Conservation (phyloP, 2,329 filamentous ascomycete species). For the Hypoxylon sp. region DNA sequence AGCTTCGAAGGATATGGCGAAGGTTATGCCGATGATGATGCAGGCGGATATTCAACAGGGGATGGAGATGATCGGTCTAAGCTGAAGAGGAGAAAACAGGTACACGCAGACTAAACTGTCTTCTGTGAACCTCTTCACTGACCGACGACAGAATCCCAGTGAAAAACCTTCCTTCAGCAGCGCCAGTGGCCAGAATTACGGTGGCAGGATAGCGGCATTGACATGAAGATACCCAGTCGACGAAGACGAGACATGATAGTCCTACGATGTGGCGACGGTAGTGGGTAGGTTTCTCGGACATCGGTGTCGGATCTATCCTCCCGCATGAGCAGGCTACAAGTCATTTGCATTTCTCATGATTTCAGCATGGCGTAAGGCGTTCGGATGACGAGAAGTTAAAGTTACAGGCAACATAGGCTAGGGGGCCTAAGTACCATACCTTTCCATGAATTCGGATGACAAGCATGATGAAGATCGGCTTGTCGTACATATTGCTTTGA, state of each 20-base stretch:
- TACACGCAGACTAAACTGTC: slow-evolving; percentile 55
- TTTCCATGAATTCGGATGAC: slow-evolving; percentile 23
- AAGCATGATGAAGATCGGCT: slow-evolving; percentile 6
- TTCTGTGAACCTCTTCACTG: slow-evolving; percentile 55
- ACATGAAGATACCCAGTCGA: slow-evolving; percentile 55
- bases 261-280: slow-evolving; percentile 36
- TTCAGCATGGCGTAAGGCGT: slow-evolving; percentile 58
- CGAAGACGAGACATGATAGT: slow-evolving; percentile 30
- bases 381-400: slow-evolving; percentile 39
- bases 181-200: slow-evolving; percentile 65
- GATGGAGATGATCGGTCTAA: slow-evolving; percentile 73
- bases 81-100: slow-evolving; percentile 76
- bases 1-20: slow-evolving; percentile 82
- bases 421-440: slow-evolving; percentile 10
- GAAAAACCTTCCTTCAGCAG: slow-evolving; percentile 60
- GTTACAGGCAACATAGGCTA: slow-evolving; percentile 28
- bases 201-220: slow-evolving; percentile 70
- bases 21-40: slow-evolving; percentile 78
- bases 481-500: slow-evolving; percentile 28
- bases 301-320: neutral
- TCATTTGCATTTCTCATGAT: slow-evolving; percentile 51
- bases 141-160: slow-evolving; percentile 62
- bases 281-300: slow-evolving; percentile 39
- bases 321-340: slow-evolving; percentile 19
- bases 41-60: slow-evolving; percentile 77